A percentile compares a stretch with the other conserved stretches of the same genome.
Evolutionary conservation across 129 eudicot species (phyloP).

Genomic region (Centrapalus pauciflorus): DNA sequence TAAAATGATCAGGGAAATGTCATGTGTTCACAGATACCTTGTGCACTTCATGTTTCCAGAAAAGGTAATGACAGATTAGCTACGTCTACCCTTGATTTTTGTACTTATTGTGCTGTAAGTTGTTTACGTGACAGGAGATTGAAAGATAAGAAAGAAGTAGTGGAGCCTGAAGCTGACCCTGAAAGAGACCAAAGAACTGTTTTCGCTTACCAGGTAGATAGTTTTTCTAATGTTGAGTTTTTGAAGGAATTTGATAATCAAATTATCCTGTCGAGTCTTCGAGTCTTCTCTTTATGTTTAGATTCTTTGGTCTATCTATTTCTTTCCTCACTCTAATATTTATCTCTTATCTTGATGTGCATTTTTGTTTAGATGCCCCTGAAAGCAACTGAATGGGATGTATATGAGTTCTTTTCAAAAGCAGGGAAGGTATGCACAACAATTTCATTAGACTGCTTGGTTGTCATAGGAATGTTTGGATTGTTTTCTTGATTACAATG

Average conservation of each 20-base stretch:
- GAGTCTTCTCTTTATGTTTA: too few species aligned
- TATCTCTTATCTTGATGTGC: not conserved
- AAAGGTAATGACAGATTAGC: constrained; percentile 17
- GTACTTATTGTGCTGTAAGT: constrained; percentile 22
- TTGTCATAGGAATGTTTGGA: too few species aligned
- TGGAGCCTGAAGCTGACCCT: too few species aligned
- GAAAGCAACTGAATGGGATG: constrained; percentile 88
- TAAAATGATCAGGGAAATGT: constrained; percentile 9
- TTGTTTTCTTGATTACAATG: too few species aligned
- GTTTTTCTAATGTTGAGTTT: not conserved
- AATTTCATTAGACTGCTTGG: not conserved
- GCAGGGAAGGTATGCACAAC: constrained; percentile 74
- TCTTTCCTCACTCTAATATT: not conserved
- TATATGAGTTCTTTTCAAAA: constrained; percentile 79
- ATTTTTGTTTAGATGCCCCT: constrained; percentile 77
- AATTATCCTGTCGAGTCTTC: not conserved
- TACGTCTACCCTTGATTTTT: not conserved
- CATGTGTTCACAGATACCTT: constrained; percentile 14
- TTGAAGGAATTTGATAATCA: not conserved
- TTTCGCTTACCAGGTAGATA: too few species aligned
- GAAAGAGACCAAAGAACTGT: too few species aligned
- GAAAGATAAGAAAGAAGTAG: too few species aligned
- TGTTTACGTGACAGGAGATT: too few species aligned
- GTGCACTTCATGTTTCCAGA: constrained; percentile 13
- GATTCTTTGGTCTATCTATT: not conserved